Percentiles rank a stretch among this genome's conserved stretches.
These are phyloP conservation scores for Termitomyces sp. DNA, from an alignment of 768 basidiomycete genomes.

Conservation along the genomic window DNA sequence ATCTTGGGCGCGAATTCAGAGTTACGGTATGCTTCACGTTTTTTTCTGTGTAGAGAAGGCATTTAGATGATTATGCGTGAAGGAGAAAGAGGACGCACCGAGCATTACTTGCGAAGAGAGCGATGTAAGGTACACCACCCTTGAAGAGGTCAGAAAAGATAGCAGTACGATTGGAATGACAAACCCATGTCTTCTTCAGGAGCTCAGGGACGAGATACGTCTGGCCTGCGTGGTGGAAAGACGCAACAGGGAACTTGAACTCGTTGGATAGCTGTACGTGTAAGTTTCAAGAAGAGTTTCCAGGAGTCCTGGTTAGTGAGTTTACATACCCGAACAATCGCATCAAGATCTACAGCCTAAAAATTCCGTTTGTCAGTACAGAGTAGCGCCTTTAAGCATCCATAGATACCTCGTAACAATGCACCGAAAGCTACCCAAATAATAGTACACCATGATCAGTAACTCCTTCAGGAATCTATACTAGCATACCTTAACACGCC, in stretches of 20 bases:
- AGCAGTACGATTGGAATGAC: background rate
- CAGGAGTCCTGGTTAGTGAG: background rate
- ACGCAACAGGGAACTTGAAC: slow-evolving; percentile 71
- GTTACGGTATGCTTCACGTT: slow-evolving; percentile 57
- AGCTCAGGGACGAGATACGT: slow-evolving; percentile 76
- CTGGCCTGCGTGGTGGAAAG: slow-evolving; percentile 77
- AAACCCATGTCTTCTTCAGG: slow-evolving; percentile 64
- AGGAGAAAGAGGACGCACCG: slow-evolving; percentile 21
- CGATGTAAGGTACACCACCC: slow-evolving; percentile 58
- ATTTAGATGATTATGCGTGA: background rate
- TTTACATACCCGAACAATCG: slow-evolving; percentile 50
- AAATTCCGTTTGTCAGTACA: background rate
- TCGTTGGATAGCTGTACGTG: slow-evolving; percentile 61
- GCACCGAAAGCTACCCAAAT: slow-evolving; percentile 26
- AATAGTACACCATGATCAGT: background rate
- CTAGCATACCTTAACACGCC: slow-evolving; percentile 58
- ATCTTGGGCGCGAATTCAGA: slow-evolving; percentile 71
- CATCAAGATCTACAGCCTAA: slow-evolving; percentile 65
- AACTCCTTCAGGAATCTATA: background rate
- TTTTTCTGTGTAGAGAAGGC: slow-evolving; percentile 22
- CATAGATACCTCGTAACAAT: slow-evolving; percentile 35
- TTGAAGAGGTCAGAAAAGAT: slow-evolving; percentile 5
- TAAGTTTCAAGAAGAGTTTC: background rate
- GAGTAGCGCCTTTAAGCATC: background rate
- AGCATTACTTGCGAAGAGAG: slow-evolving; percentile 65